Conservation (phyloP, 306 rosid genomes). For the Vigna reflexopilosa region DNA sequence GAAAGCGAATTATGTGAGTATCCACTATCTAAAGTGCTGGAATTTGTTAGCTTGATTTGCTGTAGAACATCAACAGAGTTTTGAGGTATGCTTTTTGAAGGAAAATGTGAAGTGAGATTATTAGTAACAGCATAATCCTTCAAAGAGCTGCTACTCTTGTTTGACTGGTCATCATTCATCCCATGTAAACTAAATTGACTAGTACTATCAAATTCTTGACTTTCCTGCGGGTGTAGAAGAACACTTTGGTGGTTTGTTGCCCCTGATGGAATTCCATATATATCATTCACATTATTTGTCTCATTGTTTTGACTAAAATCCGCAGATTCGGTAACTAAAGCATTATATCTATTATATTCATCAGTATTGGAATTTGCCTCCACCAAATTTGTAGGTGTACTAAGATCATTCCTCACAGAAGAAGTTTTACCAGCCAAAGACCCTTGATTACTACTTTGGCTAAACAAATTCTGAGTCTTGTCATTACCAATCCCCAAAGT, state of each 20-base stretch:
- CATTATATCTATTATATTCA: conserved; percentile 51
- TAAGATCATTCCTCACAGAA: conserved; percentile 48
- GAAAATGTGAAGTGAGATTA: conserved; percentile 49
- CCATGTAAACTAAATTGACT: conserved; percentile 55
- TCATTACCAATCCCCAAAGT: conserved; percentile 52
- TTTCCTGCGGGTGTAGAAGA: conserved; percentile 47
- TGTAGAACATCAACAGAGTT: conserved; percentile 52
- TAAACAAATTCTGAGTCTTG: conserved; percentile 41
- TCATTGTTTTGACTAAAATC: conserved; percentile 51
- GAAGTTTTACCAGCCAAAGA: conserved; percentile 45
- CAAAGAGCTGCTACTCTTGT: conserved; percentile 49
- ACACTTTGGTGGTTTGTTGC: conserved; percentile 48
- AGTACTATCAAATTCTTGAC: conserved; percentile 55
- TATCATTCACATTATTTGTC: conserved; percentile 48
- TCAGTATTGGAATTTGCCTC: conserved; percentile 53
- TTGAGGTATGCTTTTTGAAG: conserved; percentile 59
- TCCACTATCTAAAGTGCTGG: conserved; percentile 47
- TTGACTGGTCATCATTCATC: conserved; percentile 53
- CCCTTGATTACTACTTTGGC: conserved; percentile 54
- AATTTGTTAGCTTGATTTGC: conserved; percentile 57
- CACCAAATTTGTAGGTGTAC: conserved; percentile 42
- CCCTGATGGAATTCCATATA: conserved; percentile 51
- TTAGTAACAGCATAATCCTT: conserved; percentile 56
- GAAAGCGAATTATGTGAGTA: conserved; percentile 48
- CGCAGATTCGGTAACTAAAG: conserved; percentile 44